Base-by-base conservation (phyloP, 176 grass and related monocot genomes). In the Tillandsia fasciculata region DNA sequence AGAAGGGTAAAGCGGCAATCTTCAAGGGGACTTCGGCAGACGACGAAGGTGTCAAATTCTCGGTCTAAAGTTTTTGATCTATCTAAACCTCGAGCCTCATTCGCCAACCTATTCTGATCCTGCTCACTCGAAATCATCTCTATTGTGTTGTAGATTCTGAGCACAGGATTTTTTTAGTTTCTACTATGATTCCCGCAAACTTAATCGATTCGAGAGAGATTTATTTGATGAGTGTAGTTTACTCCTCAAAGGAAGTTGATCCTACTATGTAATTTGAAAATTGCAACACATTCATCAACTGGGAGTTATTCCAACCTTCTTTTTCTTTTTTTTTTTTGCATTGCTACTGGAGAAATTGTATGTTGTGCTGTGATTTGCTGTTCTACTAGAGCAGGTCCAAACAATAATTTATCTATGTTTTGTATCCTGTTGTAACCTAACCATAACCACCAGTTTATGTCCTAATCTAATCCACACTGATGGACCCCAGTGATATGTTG, bases 21-120 rank as follows among this genome's bases (percentile, higher is more conserved):
- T 99, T 99, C 76, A 97, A 97, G 76, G 89, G 89, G 49, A 88
- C 71, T 52, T 90, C 89, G 10, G 79, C 89, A 2, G 94, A 99
- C 26, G 94, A 93, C 1, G 94, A 90, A 79, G 93, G 89, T 4
- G 87, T 99, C 29, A 99, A 99, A 69, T 99, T 99, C 71, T 88
- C 87, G 14, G 87, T 74, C 12, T 99, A 84, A 76, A 67, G 11
- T 42, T 24, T 24, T 24, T 24, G 48, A 2, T 64, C 53, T 49
- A 12, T 33, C 72, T 11, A 26, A 12, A 50, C 65, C 15, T 64
- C 49, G 18, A 20, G 12, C 12, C 48, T 13, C 29, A 53, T 66
- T 71, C 52, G 9, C 9, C 66, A 22, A 63, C 48, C 56, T 72
- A 69, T 42, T 26, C n/a, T 22, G 47, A 57, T 8, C 58, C 1